Percentiles rank a stretch among this genome's conserved stretches.
phyloP scores from a whole-genome alignment of 2,329 filamentous ascomycete species.

The Gaeumannomyces tritici region DNA sequence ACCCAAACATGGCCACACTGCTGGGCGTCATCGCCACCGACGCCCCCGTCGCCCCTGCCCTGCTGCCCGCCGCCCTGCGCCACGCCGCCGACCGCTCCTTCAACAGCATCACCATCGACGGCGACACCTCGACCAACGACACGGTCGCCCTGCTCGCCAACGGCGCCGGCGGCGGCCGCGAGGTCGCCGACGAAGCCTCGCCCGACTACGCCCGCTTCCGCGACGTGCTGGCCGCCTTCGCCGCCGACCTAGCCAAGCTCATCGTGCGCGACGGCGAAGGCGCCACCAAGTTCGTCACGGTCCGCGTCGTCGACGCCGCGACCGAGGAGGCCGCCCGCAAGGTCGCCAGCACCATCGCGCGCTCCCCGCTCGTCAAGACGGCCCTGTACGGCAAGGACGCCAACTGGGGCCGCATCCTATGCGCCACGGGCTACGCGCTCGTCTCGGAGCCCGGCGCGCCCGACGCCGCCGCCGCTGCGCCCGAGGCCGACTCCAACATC shows the following conservation, averaged over 20 bases:
- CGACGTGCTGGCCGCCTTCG: constrained; percentile 63
- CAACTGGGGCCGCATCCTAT: constrained; percentile 96
- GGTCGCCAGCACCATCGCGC: constrained; percentile 80
- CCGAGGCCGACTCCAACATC: constrained; percentile 30
- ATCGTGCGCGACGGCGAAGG: constrained; percentile 95
- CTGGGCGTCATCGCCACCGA: constrained; percentile 90
- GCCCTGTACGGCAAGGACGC: constrained; percentile 94
- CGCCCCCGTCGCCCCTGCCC: constrained; percentile 60
- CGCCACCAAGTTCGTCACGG: constrained; percentile 95
- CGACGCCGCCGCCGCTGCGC: constrained; percentile 44
- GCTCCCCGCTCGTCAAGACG: constrained; percentile 91
- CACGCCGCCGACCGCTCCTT: constrained; percentile 76
- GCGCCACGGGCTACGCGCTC: constrained; percentile 77
- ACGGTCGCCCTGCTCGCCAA: constrained; percentile 93
- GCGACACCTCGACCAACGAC: constrained; percentile 96
- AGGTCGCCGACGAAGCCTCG: constrained; percentile 43
- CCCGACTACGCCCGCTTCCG: constrained; percentile 64
- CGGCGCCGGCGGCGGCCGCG: constrained; percentile 70
- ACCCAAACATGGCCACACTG: constrained; percentile 96
- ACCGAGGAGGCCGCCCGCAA: constrained; percentile 62
- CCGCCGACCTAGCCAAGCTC: constrained; percentile 78
- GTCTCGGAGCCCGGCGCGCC: constrained; percentile 48
- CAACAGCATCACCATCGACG: constrained; percentile 95
- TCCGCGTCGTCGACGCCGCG: constrained; percentile 67
- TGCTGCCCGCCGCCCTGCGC: constrained; percentile 61